Base-by-base conservation (phyloP, 768 basidiomycete species). In the Rhodotorula babjevae region DNA sequence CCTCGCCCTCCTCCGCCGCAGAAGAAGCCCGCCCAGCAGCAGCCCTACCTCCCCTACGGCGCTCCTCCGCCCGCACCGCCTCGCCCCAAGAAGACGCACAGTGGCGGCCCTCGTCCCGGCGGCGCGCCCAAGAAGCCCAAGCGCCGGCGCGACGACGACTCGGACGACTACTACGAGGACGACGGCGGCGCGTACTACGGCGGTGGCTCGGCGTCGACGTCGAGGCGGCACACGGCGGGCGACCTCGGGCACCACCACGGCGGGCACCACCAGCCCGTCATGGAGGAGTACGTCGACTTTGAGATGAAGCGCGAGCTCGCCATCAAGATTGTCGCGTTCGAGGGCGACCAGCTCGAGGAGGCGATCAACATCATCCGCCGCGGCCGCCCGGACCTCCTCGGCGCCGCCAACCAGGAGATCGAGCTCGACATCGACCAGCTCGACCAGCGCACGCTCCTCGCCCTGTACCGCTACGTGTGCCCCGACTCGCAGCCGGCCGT, bases 271-370 rank as follows among this genome's bases (percentile, higher is more conserved):
- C 44, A 71, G 49, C 79, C 78, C 67, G 76, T 78, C 57, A 56
- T 65, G 46, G 73, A 73, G 47, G 69, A 68, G 61, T 72, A 50
- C 27, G 85, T 97, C 50, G 90, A 91, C 63, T 91, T 95, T 80
- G 92, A 93, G 76, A 95, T 98, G 84, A 99, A 99, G 89, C 93
- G 96, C 82, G 93, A 97, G 80, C 84, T 99, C 67, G 95, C 93
- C 79, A 93, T 97, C 82, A 91, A 93, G 63, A 99, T 99, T 76
- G 85, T 86, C 71, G 86, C 86, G 78, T 87, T 96, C 36, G 92
- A 96, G 75, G 93, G 89, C 31, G 80, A 85, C 63, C 90, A 90
- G 80, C 83, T 98, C 72, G 90, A 92, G 81, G 88, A 87, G 79
- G 95, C 96, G 65, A 93, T 98, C 78, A 87, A 91, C 78, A 93